A percentile compares a stretch with the other conserved stretches of the same genome.
Conservation (phyloP, 169 alveolate species). For the Eimeria necatrix region DNA sequence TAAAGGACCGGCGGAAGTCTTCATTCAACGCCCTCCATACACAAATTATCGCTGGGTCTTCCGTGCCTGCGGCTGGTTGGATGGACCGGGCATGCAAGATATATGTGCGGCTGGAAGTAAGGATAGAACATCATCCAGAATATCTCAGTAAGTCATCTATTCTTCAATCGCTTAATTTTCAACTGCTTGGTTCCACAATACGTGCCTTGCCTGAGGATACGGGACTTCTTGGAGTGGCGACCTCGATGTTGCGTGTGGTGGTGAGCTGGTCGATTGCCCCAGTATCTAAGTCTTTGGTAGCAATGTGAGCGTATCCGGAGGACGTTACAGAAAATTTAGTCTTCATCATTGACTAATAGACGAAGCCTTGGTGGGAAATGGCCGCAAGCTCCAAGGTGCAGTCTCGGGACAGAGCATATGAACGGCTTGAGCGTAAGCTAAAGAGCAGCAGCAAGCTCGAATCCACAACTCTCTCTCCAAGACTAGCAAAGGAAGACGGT, state of each 20-base stretch:
- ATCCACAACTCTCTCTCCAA: background rate
- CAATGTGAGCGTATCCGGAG: background rate
- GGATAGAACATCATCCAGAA: too few relatives aligned
- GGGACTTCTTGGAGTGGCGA: background rate
- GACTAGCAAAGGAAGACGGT: background rate
- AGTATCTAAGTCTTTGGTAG: background rate
- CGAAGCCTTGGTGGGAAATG: background rate
- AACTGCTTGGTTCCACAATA: too few relatives aligned
- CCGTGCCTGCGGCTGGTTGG: background rate
- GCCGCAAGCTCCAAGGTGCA: conserved; percentile 8
- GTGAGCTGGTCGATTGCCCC: conserved; percentile 18
- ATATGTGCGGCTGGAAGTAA: too few relatives aligned
- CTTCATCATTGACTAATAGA: background rate
- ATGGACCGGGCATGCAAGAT: background rate
- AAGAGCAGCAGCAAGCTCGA: conserved; percentile 1
- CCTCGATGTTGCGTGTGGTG: conserved; percentile 34
- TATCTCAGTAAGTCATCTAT: too few relatives aligned
- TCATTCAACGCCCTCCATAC: too few relatives aligned
- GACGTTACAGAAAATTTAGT: background rate
- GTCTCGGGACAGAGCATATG: conserved; percentile 27
- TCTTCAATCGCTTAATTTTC: too few relatives aligned
- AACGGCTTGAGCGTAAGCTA: conserved; percentile 3
- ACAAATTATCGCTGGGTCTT: too few relatives aligned
- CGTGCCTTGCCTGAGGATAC: too few relatives aligned
- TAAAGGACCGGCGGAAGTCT: too few relatives aligned